Evolutionary conservation across 768 basidiomycete species (phyloP).

Genomic region (Lentinus tigrinus): DNA sequence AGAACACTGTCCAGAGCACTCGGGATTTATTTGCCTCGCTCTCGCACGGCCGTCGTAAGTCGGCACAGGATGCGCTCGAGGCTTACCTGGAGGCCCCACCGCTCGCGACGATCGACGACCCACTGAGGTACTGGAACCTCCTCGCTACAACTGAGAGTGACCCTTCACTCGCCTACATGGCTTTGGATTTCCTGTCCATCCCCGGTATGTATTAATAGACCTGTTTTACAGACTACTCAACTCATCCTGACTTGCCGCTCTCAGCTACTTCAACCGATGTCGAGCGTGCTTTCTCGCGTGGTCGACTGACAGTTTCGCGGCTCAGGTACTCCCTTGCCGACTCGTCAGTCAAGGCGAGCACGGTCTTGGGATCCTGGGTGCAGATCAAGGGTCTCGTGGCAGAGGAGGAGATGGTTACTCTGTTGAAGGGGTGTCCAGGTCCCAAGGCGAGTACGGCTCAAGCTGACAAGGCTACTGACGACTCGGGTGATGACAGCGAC

Average conservation of each 20-base stretch:
- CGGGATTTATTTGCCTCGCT: background rate
- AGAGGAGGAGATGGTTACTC: background rate
- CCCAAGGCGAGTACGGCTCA: too few relatives aligned
- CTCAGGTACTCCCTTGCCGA: background rate
- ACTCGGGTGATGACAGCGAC: too few relatives aligned
- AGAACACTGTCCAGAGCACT: background rate
- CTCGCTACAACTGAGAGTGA: background rate
- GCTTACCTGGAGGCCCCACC: background rate
- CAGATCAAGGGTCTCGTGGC: background rate
- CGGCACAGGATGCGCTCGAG: background rate
- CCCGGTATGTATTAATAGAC: background rate
- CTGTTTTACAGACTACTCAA: too few relatives aligned
- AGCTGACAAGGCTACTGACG: too few relatives aligned
- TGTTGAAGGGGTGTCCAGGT: too few relatives aligned
- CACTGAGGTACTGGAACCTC: conserved; percentile 1
- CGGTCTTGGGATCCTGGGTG: conserved; percentile 5
- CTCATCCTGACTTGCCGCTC: too few relatives aligned
- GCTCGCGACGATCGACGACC: background rate
- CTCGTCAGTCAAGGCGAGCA: background rate
- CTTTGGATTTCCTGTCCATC: background rate
- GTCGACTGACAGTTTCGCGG: background rate
- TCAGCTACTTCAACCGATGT: conserved; percentile 1
- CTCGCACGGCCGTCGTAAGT: background rate
- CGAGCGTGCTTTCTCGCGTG: conserved; percentile 1
- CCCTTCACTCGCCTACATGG: conserved; percentile 1